These are phyloP conservation scores for Albizia julibrissin DNA, from an alignment of 306 rosid species.

Conservation along the genomic window DNA sequence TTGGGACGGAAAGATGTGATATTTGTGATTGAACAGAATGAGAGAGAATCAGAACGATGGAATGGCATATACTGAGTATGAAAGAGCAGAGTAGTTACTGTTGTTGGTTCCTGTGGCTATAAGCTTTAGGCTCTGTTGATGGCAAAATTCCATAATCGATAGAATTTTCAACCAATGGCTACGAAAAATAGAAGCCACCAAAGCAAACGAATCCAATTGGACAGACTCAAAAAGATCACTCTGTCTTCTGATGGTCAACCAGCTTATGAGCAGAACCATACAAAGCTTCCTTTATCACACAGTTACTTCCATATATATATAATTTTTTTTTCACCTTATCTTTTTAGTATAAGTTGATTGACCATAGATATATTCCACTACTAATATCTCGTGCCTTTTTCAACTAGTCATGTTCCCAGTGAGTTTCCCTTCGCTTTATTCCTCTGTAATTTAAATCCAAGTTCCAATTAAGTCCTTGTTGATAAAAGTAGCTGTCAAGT, in stretches of 20 bases:
- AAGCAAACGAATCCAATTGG: constrained; percentile 26
- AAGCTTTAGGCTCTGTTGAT: background rate
- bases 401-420: constrained; percentile 2
- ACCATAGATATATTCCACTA: constrained; percentile 4
- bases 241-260: constrained; percentile 6
- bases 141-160: constrained; percentile 10
- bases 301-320: background rate
- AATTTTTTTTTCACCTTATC: background rate
- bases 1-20: constrained; percentile 2
- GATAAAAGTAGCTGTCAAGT: background rate
- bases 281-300: constrained; percentile 1
- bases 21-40: background rate
- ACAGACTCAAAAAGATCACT: constrained; percentile 16
- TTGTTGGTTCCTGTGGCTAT: background rate
- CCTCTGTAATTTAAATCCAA: constrained; percentile 5
- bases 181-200: constrained; percentile 27
- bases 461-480: background rate
- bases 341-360: background rate
- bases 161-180: constrained; percentile 12
- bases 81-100: constrained; percentile 12
- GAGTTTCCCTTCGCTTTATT: constrained; percentile 25
- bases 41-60: constrained; percentile 16
- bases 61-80: background rate
- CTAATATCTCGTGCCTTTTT: background rate
- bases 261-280: constrained; percentile 22